Conservation (phyloP, 1,284 basidiomycete genomes). For the Melampsora americana region DNA sequence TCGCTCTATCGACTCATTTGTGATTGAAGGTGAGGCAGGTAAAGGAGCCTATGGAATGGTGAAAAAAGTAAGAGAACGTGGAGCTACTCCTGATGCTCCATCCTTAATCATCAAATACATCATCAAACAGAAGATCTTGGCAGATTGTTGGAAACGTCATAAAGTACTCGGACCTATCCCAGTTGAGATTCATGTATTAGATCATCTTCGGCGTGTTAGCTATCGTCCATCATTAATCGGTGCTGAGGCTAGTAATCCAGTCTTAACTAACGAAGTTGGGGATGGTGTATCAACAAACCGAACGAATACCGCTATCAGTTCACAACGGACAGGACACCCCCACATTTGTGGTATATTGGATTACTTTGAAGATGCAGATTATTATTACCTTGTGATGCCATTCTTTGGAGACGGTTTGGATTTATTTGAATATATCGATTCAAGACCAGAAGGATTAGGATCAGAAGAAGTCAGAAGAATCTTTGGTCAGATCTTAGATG, state of each 20-base stretch:
- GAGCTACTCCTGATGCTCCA: constrained; percentile 61
- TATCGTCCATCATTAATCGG: constrained; percentile 67
- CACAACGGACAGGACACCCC: constrained; percentile 66
- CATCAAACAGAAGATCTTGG: constrained; percentile 95
- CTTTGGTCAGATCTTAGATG: constrained; percentile 90
- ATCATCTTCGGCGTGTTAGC: constrained; percentile 64
- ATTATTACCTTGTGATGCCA: constrained; percentile 77
- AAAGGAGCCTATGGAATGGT: constrained; percentile 97
- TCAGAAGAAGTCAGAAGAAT: constrained; percentile 74
- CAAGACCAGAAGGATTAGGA: constrained; percentile 77
- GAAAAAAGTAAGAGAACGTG: constrained; percentile 78
- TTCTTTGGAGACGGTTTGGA: constrained; percentile 63
- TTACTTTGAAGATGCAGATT: constrained; percentile 96
- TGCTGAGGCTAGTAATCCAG: constrained; percentile 53
- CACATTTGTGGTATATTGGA: constrained; percentile 90
- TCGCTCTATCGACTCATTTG: constrained; percentile 70
- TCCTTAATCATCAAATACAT: constrained; percentile 83
- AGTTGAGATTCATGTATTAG: constrained; percentile 97
- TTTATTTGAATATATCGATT: constrained; percentile 92
- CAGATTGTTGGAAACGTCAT: constrained; percentile 98
- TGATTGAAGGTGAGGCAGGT: constrained; percentile 77
- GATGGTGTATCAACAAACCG: constrained; percentile 55
- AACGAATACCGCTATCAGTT: constrained; percentile 46
- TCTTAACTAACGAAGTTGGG: constrained; percentile 70
- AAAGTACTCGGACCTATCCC: constrained; percentile 92